Base-by-base conservation (phyloP, 139 green algal species). In the Coelastrella sp. region DNA sequence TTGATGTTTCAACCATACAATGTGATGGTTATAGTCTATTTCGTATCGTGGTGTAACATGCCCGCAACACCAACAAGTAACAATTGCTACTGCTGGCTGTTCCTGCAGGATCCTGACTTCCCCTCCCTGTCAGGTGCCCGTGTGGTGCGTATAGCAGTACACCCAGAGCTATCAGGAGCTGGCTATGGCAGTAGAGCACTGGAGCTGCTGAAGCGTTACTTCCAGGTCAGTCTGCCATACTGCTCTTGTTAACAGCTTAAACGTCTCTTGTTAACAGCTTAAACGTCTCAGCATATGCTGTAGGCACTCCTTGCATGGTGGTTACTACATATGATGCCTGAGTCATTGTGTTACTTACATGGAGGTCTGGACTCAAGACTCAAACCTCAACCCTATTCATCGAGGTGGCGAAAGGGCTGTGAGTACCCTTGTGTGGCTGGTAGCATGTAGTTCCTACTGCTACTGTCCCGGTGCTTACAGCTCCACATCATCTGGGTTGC, bases 111-210 rank as follows among this genome's bases (percentile, higher is more conserved):
- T 92, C 71, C 93, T 4, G 97, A 98, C 73, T 99, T 99, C 92
- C 97, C 98, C 0, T 77, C 74, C 3, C 96, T 99, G 54, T 97
- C 93, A 4, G 98, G 98, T 32, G 98, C 97, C 6, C 94, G 98
- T 56, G 95, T 99, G 17, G 98, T 99, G 77, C 96, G 98, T 84
- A 98, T 99, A 60, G 98, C 98, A 3, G 93, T 95, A n/a, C 98
- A 99, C 92, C 98, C 98, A 4, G 97, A 98, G 76, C 92, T 99
- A 60, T 90, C 80, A 0, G 92, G 96, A 19, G 97, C 95, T 7
- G 98, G 98, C 8, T 99, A 99, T 86, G 98, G 98, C 83, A 94
- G 71, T 80, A 92, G 92, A 54, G 92, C 92, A 5, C 47, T 96
- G 19, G 92, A 95, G 80, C 91, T 94, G 66, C 91, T 96, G 20